These are phyloP conservation scores for Microbotryomycetes sp. DNA, from an alignment of 1,284 basidiomycete species.

Conservation along the genomic window DNA sequence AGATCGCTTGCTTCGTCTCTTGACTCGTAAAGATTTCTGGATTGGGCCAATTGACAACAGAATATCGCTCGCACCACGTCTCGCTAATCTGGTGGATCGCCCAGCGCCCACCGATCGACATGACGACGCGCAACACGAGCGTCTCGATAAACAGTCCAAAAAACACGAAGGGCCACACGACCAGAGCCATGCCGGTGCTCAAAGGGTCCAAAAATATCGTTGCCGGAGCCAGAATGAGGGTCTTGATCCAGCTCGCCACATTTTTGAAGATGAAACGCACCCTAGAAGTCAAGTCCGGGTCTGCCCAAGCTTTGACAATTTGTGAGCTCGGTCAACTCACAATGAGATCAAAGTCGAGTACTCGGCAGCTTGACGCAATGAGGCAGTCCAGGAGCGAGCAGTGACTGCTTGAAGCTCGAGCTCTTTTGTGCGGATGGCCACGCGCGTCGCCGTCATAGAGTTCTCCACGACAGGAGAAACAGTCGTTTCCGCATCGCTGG, in stretches of 20 bases:
- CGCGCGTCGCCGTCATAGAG: too few species aligned
- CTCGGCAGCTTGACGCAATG: not conserved
- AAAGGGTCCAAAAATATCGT: conserved; percentile 14
- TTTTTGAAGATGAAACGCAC: not conserved
- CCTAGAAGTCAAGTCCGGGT: not conserved
- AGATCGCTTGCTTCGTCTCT: conserved; percentile 8
- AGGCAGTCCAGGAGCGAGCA: not conserved
- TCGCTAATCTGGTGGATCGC: conserved; percentile 2
- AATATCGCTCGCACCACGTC: conserved; percentile 5
- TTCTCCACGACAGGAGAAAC: too few species aligned
- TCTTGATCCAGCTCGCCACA: not conserved
- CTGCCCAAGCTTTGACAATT: too few species aligned
- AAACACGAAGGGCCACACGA: conserved; percentile 5
- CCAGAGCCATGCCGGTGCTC: not conserved
- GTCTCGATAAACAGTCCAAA: not conserved
- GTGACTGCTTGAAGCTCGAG: too few species aligned
- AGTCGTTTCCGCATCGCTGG: not conserved
- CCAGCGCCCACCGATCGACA: not conserved
- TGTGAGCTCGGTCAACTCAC: not conserved
- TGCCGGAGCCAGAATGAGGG: conserved; percentile 11
- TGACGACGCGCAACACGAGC: conserved; percentile 4
- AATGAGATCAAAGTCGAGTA: not conserved
- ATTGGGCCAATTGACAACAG: conserved; percentile 10
- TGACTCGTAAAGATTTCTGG: not conserved
- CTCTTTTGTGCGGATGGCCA: too few species aligned